These are phyloP conservation scores for Diaporthe sp. DNA, from an alignment of 2,329 filamentous ascomycete genomes.

Conservation along the genomic window DNA sequence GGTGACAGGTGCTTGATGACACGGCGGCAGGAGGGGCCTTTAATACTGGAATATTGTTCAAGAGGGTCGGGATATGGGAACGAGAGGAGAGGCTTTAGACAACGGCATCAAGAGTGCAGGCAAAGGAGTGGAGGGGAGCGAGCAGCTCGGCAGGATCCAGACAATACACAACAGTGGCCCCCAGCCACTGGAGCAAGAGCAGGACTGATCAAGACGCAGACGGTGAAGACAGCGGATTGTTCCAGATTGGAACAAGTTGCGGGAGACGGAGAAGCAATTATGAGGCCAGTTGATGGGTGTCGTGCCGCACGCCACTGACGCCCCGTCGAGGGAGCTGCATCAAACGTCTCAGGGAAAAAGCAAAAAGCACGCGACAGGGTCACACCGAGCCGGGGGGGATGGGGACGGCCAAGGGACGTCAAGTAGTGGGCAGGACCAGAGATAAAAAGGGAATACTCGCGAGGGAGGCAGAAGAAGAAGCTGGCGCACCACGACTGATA, in stretches of 20 bases:
- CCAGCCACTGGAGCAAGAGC: conserved; percentile 17
- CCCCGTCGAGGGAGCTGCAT: conserved; percentile 3
- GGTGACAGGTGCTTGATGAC: neutral
- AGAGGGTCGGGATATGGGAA: neutral
- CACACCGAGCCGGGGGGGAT: neutral
- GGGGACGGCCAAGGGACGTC: neutral
- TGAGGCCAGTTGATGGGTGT: conserved; percentile 23
- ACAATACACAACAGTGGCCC: neutral
- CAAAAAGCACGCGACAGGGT: conserved; percentile 21
- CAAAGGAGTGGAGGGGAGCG: neutral
- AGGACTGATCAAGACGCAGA: neutral
- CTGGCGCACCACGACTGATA: neutral
- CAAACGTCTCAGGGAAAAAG: conserved; percentile 19
- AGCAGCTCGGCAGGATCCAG: conserved; percentile 5
- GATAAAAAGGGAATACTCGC: neutral
- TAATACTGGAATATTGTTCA: neutral
- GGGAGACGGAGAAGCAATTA: conserved; percentile 21
- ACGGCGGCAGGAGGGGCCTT: neutral
- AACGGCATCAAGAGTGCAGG: neutral
- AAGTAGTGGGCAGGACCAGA: neutral
- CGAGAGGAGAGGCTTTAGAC: neutral
- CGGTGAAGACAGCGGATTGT: neutral
- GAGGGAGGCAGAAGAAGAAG: neutral
- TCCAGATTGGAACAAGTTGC: conserved; percentile 2
- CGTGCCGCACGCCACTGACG: conserved; percentile 22